phyloP scores from a whole-genome alignment of 768 basidiomycete genomes.

The Candolleomyces eurysporus region DNA sequence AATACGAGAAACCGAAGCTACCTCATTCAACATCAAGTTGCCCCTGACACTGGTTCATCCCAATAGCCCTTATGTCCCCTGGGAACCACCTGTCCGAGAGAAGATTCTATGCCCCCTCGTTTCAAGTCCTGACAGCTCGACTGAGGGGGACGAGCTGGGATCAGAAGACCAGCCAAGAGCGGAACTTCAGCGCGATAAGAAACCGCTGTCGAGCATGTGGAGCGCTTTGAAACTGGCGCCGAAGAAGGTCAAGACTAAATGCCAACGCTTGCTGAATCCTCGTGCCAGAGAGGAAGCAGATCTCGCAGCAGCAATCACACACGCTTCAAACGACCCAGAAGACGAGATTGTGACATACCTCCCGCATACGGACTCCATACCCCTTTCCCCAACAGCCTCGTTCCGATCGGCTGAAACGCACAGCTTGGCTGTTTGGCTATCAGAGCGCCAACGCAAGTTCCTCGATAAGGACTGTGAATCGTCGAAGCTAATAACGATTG shows the following conservation, averaged over 20 bases:
- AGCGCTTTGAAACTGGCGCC: constrained; percentile 8
- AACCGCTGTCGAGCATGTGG: constrained; percentile 8
- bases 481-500: constrained; percentile 36
- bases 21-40: constrained; percentile 26
- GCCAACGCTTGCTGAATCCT: constrained; percentile 9
- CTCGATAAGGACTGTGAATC: constrained; percentile 23
- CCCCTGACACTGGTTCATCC: constrained; percentile 34
- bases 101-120: constrained; percentile 35
- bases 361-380: constrained; percentile 10
- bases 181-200: not conserved
- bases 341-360: constrained; percentile 10
- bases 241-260: constrained; percentile 7
- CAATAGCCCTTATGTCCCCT: constrained; percentile 56
- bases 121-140: constrained; percentile 1
- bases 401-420: constrained; percentile 23
- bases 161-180: not conserved
- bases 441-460: constrained; percentile 31
- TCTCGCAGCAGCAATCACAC: not conserved
- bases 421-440: constrained; percentile 34
- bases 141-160: not conserved
- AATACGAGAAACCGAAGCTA: constrained; percentile 17
- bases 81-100: constrained; percentile 41
- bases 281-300: not conserved
- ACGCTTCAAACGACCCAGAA: not conserved
- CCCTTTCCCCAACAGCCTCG: constrained; percentile 14